Evolutionary conservation across 2,329 filamentous ascomycete species (phyloP).

Genomic region (Colletotrichum ledebouriae): DNA sequence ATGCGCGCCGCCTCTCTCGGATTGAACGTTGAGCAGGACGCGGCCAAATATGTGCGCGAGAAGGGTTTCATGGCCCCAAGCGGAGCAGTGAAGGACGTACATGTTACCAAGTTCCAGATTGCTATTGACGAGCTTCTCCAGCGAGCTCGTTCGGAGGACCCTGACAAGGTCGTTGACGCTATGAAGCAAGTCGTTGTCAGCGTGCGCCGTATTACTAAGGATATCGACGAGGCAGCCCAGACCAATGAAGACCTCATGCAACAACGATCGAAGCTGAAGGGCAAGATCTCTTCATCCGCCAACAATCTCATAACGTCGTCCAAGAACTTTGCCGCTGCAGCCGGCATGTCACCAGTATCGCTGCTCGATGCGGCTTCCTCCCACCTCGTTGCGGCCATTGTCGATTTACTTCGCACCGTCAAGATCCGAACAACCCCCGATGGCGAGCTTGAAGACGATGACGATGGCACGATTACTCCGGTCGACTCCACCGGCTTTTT

Average conservation of each 20-base stretch:
- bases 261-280: slow-evolving; percentile 79
- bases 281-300: slow-evolving; percentile 88
- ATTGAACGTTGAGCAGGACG: slow-evolving; percentile 76
- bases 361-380: slow-evolving; percentile 93
- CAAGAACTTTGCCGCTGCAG: slow-evolving; percentile 88
- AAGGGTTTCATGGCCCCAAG: slow-evolving; percentile 76
- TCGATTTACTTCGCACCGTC: slow-evolving; percentile 86
- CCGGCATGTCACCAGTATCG: slow-evolving; percentile 91
- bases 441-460: slow-evolving; percentile 82
- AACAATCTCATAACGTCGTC: slow-evolving; percentile 96
- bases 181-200: slow-evolving; percentile 89
- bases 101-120: slow-evolving; percentile 95
- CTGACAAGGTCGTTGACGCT: slow-evolving; percentile 81
- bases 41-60: slow-evolving; percentile 75
- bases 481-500: slow-evolving; percentile 79
- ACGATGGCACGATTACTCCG: slow-evolving; percentile 75
- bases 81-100: slow-evolving; percentile 89
- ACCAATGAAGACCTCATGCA: slow-evolving; percentile 67
- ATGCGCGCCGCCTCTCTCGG: slow-evolving; percentile 86
- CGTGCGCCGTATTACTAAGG: slow-evolving; percentile 87
- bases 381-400: slow-evolving; percentile 86
- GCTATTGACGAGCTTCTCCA: slow-evolving; percentile 91
- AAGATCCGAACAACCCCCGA: slow-evolving; percentile 85
- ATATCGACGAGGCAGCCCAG: slow-evolving; percentile 73
- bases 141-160: slow-evolving; percentile 79